Evolutionary conservation across 73 alveolate genomes (phyloP).

Genomic region (Breviolum minutum): DNA sequence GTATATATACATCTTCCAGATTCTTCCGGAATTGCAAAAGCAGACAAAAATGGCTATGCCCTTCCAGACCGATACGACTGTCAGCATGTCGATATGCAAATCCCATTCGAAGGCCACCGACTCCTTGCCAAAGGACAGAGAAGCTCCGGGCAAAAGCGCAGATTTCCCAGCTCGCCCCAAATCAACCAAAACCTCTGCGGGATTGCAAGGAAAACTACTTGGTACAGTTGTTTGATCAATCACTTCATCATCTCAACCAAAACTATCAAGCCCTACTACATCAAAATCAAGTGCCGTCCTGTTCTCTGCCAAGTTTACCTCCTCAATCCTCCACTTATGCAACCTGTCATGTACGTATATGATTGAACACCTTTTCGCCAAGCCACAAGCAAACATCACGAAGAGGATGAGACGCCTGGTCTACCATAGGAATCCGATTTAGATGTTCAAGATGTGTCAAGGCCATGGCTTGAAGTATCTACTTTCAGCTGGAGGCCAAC

Average conservation of each 20-base stretch:
- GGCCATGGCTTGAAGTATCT: background rate
- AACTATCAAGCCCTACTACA: too few relatives aligned
- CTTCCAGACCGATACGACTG: background rate
- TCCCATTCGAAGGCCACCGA: background rate
- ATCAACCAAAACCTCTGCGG: slow-evolving; percentile 46
- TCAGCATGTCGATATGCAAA: background rate
- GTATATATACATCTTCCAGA: too few relatives aligned
- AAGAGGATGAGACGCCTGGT: slow-evolving; percentile 33
- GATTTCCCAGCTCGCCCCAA: slow-evolving; percentile 91
- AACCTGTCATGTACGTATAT: background rate
- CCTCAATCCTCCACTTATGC: too few relatives aligned
- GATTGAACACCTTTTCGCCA: background rate
- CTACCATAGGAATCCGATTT: background rate
- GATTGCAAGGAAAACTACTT: background rate
- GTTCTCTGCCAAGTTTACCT: background rate
- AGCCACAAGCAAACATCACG: slow-evolving; percentile 69
- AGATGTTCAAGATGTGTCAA: background rate
- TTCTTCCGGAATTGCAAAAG: too few relatives aligned
- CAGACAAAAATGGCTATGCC: too few relatives aligned
- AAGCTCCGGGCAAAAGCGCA: slow-evolving; percentile 72
- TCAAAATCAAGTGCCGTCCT: background rate
- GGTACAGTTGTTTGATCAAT: background rate
- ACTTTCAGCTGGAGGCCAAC: background rate
- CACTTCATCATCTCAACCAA: background rate
- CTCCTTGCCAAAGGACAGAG: background rate